Base-by-base conservation (phyloP, 2,329 filamentous ascomycete genomes). In the Cercospora sp. region DNA sequence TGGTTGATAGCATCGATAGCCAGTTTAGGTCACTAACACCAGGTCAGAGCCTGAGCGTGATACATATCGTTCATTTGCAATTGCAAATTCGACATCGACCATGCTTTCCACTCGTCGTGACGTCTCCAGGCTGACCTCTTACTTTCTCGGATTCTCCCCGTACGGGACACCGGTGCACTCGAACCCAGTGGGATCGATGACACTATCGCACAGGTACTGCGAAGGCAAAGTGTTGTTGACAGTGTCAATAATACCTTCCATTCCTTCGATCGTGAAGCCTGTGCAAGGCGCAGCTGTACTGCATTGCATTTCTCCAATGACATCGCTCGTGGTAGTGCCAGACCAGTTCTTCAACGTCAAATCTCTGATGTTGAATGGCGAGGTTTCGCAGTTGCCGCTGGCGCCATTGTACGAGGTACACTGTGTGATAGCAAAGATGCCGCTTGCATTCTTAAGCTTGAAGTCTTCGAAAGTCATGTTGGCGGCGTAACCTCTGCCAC, bases 401-500 rank as follows among this genome's bases (percentile, higher is more conserved):
- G 68, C 69, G 10, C 63, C 60, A 28, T 67, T 69, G 63, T 73
- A 76, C 23, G 67, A 71, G 1, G 71, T 74, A 55, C 73, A 75
- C 31, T 76, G 74, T 0, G 73, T 75, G 45, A 74, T 71, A 3
- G 69, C 70, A 20, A 73, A 74, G 13, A 72, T 67, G 4, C 70
- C 70, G 30, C 69, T 73, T 10, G 69, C 71, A 51, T 74, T 71
- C n/a, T 70, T 55, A 10, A 74, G 60, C 16, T 53, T 66, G 66
- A 73, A 73, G 67, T 83, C 77, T 33, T 74, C 75, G 63, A 80
- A 75, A n/a, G 68, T 71, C 42, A 83, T 74, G 57, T 80, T 78
- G 3, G 74, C 71, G 1, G 77, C 78, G 63, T 77, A 80, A 5
- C 86, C 86, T 0, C 84, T 73, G 3, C 86, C 86, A 18, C 84